These are phyloP conservation scores for Boletus subparvulus DNA, from an alignment of 768 basidiomycete species.

Conservation along the genomic window DNA sequence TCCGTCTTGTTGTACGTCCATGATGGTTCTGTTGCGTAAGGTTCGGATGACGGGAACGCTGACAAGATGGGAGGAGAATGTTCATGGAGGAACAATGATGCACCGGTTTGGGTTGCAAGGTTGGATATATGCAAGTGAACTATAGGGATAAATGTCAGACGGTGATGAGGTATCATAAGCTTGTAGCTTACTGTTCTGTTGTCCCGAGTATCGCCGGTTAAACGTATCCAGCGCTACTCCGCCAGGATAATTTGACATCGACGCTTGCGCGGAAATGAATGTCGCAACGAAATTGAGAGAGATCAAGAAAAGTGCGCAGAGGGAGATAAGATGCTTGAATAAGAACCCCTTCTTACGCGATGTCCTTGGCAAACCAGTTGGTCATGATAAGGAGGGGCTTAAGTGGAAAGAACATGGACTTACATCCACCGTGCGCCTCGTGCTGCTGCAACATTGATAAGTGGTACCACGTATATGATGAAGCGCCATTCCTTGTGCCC, in stretches of 20 bases:
- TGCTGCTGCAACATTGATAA: conserved; percentile 78
- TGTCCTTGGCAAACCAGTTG: conserved; percentile 35
- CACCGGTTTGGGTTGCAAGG: conserved; percentile 86
- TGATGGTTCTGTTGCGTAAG: conserved; percentile 6
- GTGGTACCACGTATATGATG: conserved; percentile 81
- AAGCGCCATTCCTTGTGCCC: conserved; percentile 99
- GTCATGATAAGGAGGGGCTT: not conserved
- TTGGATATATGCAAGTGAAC: conserved; percentile 81
- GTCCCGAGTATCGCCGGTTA: conserved; percentile 49
- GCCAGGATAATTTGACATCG: conserved; percentile 85
- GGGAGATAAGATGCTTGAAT: conserved; percentile 45
- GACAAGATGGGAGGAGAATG: conserved; percentile 50
- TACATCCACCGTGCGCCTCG: conserved; percentile 64
- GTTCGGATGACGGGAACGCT: conserved; percentile 10
- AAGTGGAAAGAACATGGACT: conserved; percentile 25
- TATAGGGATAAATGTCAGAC: conserved; percentile 14
- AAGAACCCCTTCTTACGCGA: conserved; percentile 48
- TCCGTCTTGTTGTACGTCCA: conserved; percentile 90
- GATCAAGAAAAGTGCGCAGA: conserved; percentile 50
- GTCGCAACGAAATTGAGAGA: conserved; percentile 54
- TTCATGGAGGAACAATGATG: conserved; percentile 80
- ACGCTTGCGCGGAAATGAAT: conserved; percentile 52
- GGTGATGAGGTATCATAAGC: not conserved
- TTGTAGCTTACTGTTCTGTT: conserved; percentile 29
- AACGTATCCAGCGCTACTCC: conserved; percentile 67